These are phyloP conservation scores for Emergomyces africanus DNA, from an alignment of 2,329 filamentous ascomycete species.

Conservation along the genomic window DNA sequence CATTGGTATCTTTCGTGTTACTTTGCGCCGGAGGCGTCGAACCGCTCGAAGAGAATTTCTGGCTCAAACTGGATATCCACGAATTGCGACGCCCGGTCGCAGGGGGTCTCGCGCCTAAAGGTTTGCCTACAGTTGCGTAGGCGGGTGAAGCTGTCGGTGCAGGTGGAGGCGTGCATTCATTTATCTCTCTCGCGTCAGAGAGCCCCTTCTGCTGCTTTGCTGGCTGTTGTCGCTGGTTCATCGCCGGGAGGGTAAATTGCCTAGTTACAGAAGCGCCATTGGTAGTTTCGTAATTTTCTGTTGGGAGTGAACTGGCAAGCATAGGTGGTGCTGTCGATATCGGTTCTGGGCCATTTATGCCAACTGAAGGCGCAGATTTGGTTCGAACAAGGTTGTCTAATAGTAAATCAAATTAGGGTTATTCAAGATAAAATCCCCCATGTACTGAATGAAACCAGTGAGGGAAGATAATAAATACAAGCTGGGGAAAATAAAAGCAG, in stretches of 20 bases:
- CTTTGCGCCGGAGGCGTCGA: slow-evolving; percentile 29
- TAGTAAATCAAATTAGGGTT: slow-evolving; percentile 3
- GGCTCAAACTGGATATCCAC: slow-evolving; percentile 89
- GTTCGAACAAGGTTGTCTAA: slow-evolving; percentile 25
- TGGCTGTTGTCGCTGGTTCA: not conserved
- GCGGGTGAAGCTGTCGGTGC: not conserved
- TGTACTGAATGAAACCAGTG: not conserved
- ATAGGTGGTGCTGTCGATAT: not conserved
- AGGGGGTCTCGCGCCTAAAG: slow-evolving; percentile 3
- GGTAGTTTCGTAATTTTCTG: not conserved
- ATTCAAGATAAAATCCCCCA: not conserved
- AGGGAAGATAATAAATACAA: not conserved
- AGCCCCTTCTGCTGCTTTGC: slow-evolving; percentile 3
- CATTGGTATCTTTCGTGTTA: slow-evolving; percentile 19
- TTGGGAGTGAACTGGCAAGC: not conserved
- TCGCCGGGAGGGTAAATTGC: not conserved
- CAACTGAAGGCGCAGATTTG: slow-evolving; percentile 22
- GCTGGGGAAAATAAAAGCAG: not conserved
- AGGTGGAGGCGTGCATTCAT: not conserved
- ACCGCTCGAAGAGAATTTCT: slow-evolving; percentile 62
- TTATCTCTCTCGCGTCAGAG: not conserved
- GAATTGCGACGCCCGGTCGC: slow-evolving; percentile 52
- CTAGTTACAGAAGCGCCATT: not conserved
- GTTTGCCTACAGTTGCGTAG: not conserved
- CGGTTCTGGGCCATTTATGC: not conserved